These are phyloP conservation scores for Aplosporella prunicola DNA, from an alignment of 2,329 filamentous ascomycete species.

Conservation along the genomic window DNA sequence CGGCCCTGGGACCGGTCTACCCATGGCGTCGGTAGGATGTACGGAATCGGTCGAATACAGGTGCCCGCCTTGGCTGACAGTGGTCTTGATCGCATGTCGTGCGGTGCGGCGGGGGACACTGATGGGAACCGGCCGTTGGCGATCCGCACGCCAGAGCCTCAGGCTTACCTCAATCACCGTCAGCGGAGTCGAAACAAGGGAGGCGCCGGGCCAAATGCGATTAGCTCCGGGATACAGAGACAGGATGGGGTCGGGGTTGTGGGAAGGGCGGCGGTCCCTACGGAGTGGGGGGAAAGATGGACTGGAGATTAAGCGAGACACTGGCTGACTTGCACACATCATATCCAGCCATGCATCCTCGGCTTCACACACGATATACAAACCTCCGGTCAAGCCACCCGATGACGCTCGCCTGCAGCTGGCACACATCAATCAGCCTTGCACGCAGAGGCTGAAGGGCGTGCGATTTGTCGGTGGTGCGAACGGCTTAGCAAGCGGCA, in stretches of 20 bases:
- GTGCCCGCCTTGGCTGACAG: too few species aligned
- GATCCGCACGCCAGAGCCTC: slow-evolving; percentile 6
- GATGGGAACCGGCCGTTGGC: not conserved
- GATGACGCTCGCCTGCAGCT: slow-evolving; percentile 7
- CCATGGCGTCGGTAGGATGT: too few species aligned
- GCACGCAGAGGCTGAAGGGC: too few species aligned
- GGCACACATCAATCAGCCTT: too few species aligned
- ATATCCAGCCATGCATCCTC: too few species aligned
- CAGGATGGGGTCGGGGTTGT: slow-evolving; percentile 3
- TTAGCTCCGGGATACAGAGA: slow-evolving; percentile 6
- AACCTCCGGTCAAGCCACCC: too few species aligned
- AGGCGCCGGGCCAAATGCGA: slow-evolving; percentile 7
- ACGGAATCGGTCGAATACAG: too few species aligned
- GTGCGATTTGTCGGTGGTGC: too few species aligned
- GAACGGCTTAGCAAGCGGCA: too few species aligned
- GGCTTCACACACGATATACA: slow-evolving; percentile 7
- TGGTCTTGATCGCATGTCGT: too few species aligned
- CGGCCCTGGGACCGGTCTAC: too few species aligned
- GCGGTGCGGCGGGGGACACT: not conserved
- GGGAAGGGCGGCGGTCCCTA: slow-evolving; percentile 1
- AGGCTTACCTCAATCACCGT: slow-evolving; percentile 6
- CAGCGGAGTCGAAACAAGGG: slow-evolving; percentile 2
- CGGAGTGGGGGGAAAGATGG: slow-evolving; percentile 9
- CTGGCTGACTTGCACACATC: too few species aligned
- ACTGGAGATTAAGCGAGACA: slow-evolving; percentile 10